Conservation (phyloP, 768 basidiomycete species). For the Suillus hirtellus region DNA sequence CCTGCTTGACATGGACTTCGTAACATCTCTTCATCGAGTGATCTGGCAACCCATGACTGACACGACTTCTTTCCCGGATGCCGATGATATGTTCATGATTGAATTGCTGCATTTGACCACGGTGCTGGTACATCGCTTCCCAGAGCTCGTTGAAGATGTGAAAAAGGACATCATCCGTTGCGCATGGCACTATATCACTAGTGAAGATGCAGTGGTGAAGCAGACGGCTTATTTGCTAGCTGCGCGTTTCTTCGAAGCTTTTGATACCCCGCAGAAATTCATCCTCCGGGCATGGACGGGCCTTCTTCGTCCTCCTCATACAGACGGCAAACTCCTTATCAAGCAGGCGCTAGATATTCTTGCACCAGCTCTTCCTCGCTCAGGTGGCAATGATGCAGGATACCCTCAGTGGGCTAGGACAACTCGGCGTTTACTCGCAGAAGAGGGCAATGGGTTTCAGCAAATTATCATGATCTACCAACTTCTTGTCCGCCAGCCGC, state of each 20-base stretch:
- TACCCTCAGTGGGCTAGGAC: conserved; percentile 83
- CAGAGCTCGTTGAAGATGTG: conserved; percentile 73
- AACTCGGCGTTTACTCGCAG: conserved; percentile 80
- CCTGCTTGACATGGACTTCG: conserved; percentile 70
- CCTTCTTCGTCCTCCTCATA: conserved; percentile 76
- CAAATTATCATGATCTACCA: conserved; percentile 86
- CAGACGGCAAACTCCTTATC: conserved; percentile 74
- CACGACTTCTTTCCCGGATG: conserved; percentile 47
- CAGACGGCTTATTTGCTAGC: conserved; percentile 90
- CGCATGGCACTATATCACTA: conserved; percentile 85
- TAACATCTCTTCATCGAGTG: conserved; percentile 65
- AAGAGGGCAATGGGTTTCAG: conserved; percentile 74
- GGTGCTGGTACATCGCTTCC: conserved; percentile 82
- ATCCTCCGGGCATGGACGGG: conserved; percentile 89
- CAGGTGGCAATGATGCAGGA: conserved; percentile 56
- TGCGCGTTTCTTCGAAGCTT: conserved; percentile 88
- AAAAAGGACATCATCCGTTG: conserved; percentile 93
- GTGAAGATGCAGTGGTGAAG: conserved; percentile 88
- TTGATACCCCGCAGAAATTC: conserved; percentile 89
- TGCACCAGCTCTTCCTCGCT: conserved; percentile 74
- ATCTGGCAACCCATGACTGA: conserved; percentile 84
- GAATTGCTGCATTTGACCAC: conserved; percentile 91
- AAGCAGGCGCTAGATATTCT: conserved; percentile 87
- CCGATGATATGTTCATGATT: conserved; percentile 86
- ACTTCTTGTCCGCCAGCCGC: conserved; percentile 86